phyloP scores from a whole-genome alignment of 2,329 filamentous ascomycete genomes.

The Paraphoma sp. region DNA sequence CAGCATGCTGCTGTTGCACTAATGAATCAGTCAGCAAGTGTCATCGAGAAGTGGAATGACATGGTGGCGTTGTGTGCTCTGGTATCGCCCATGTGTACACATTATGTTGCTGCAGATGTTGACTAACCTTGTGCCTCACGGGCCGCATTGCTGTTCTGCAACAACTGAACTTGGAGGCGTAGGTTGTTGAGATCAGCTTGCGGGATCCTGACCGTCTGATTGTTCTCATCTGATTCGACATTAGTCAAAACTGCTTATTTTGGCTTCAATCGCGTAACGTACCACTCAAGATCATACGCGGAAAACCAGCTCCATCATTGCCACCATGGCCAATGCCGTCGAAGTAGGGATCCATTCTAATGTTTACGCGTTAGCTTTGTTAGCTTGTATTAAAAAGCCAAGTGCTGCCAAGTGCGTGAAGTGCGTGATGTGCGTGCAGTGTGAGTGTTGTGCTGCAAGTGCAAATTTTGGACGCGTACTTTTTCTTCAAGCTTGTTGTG shows the following conservation, averaged over 20 bases:
- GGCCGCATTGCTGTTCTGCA: background rate
- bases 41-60: background rate
- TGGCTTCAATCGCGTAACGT: background rate
- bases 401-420: background rate
- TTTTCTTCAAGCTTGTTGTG: slow-evolving; percentile 1
- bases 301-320: background rate
- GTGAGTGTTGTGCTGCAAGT: background rate
- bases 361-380: background rate
- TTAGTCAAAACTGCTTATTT: no score
- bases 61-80: no score
- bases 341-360: background rate
- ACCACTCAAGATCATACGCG: background rate
- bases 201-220: background rate
- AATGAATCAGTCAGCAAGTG: slow-evolving; percentile 1
- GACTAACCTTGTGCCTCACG: background rate
- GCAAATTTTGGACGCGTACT: background rate
- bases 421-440: background rate
- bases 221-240: background rate
- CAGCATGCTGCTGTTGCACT: background rate
- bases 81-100: no score
- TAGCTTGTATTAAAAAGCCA: background rate
- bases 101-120: background rate
- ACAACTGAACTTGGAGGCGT: background rate
- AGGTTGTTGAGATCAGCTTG: background rate
- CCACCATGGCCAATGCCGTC: background rate